A percentile compares a stretch with the other conserved stretches of the same genome.
phyloP scores from a whole-genome alignment of 495 filamentous ascomycete genomes.

The Sabuloglossum arenarium region DNA sequence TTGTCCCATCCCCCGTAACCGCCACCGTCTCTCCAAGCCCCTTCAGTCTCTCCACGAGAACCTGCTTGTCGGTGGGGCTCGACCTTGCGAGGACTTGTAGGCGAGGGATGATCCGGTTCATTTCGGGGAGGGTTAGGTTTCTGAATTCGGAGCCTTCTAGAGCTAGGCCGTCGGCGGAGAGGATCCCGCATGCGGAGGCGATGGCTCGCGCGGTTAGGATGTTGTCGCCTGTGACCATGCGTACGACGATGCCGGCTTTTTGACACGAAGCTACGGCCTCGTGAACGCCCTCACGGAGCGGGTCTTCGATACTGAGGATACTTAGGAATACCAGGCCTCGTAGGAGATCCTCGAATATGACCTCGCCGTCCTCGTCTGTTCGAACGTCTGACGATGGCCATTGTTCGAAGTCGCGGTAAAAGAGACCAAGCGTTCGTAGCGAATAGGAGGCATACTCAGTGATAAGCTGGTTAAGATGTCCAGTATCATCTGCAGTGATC shows the following conservation, averaged over 20 bases:
- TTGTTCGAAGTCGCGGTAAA: conserved; percentile 37
- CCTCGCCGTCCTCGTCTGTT: too few species aligned
- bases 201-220: conserved; percentile 67
- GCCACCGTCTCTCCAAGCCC: conserved; percentile 78
- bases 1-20: conserved; percentile 85
- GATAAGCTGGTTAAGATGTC: conserved; percentile 19
- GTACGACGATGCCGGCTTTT: conserved; percentile 60
- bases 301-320: conserved; percentile 49
- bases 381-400: conserved; percentile 33
- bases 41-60: conserved; percentile 59
- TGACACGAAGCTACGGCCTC: conserved; percentile 56
- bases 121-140: conserved; percentile 40
- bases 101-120: conserved; percentile 48
- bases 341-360: too few species aligned
- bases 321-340: conserved; percentile 38
- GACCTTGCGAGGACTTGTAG: conserved; percentile 73
- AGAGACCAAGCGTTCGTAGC: conserved; percentile 39
- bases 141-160: conserved; percentile 73
- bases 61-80: conserved; percentile 66
- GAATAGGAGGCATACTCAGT: conserved; percentile 34
- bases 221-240: conserved; percentile 88
- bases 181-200: conserved; percentile 66
- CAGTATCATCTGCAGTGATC: neutral
- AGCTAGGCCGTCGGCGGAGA: conserved; percentile 47
- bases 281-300: conserved; percentile 41